Evolutionary conservation across 1,284 basidiomycete genomes (phyloP), one percentile per base, ranked within the genome.

Genomic region (Ceratobasidium sp.): DNA sequence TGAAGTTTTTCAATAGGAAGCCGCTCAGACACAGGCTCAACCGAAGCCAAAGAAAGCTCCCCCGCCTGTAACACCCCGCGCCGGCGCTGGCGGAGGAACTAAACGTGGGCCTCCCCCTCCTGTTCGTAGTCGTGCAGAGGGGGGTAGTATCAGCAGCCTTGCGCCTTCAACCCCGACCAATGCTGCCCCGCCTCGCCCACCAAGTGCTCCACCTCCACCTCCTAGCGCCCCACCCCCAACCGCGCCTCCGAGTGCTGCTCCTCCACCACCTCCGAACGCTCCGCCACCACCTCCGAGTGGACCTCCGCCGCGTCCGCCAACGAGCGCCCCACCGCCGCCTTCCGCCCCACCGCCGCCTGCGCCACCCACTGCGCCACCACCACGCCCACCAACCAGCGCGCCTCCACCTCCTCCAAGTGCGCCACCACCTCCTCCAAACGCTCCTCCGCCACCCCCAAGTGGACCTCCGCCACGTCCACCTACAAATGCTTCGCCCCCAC

Each of bases 141-240:
- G 61, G 15, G 72, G 55, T 28, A 75, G 72, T 18, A 75, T 75
- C 28, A 75, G 72, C 28, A 75, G 42, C 63, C 28, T 56, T 20
- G 58, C 80, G 81, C 81, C 83, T 12, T 78, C 81, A 9, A 81
- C 83, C 76, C 81, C 84, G 3, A 83, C 83, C 68, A 84, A 83
- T 15, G 68, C 61, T 10, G 56, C 70, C 23, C 71, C 71, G 18
- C 40, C 71, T 51, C 61, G 40, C 10, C 64, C 64, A 60, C 51
- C 79, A 77, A 67, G 78, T 76, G 28, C 71, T 64, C 91, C 92
- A 0, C 92, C 93, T 0, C 77, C 79, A 12, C 68, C 79, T 15
- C 28, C 71, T 10, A 72, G 56, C 40, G 70, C 60, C 7, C 75
- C 73, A 23, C 42, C 80, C 42, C 79, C 80, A 23, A 1, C 33